Percentiles rank a stretch among this genome's conserved stretches.
Conservation (phyloP, 73 alveolate genomes). For the Blepharisma japonicum region DNA sequence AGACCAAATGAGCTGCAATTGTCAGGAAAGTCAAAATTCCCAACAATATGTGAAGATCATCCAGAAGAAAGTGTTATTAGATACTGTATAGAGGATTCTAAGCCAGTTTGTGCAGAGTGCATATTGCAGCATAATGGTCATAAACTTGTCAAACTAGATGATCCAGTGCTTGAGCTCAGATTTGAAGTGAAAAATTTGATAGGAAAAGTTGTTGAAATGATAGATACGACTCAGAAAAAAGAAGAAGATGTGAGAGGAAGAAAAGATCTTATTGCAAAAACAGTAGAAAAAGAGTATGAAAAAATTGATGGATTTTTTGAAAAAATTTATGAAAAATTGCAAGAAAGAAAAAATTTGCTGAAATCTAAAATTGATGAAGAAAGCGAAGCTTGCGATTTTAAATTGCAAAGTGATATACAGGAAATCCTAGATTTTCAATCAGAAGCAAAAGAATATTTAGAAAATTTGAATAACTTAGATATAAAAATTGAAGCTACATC, state of each 20-base stretch:
- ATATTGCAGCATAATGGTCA: constrained; percentile 66
- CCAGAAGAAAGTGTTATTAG: constrained; percentile 54
- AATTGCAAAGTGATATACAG: not conserved
- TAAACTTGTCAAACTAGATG: constrained; percentile 66
- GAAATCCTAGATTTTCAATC: not conserved
- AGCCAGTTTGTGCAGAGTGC: constrained; percentile 67
- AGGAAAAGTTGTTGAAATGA: not conserved
- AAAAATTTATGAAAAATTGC: constrained; percentile 7
- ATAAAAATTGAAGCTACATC: not conserved
- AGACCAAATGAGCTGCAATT: constrained; percentile 34
- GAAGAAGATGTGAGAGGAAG: not conserved
- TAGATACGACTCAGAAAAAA: not conserved
- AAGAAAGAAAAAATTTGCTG: not conserved
- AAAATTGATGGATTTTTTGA: not conserved
- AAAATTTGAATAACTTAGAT: not conserved
- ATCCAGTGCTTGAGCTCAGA: constrained; percentile 38
- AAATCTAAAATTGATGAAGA: constrained; percentile 17
- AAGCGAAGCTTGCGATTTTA: not conserved
- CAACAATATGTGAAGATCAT: constrained; percentile 43
- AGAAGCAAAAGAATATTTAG: not conserved
- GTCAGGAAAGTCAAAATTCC: constrained; percentile 39
- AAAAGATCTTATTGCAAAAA: not conserved
- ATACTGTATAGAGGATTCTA: constrained; percentile 59
- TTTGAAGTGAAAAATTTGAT: constrained; percentile 13
- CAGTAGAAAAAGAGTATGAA: not conserved